A percentile compares a stretch with the other conserved stretches of the same genome.
Evolutionary conservation across 1,139 yeast species (phyloP).

Genomic region (Taphrina deformans): DNA sequence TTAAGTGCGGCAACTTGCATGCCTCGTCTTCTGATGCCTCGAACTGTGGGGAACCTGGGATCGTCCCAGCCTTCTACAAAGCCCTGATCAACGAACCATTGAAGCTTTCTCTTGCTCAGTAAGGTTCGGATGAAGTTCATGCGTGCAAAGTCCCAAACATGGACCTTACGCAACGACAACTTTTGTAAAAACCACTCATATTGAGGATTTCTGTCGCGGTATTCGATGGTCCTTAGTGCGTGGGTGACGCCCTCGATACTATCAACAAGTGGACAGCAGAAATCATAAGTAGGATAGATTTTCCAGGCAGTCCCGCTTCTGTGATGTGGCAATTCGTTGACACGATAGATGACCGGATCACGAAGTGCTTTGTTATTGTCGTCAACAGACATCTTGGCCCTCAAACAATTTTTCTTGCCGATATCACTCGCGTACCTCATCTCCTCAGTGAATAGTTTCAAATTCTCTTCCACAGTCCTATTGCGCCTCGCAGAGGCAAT

Average conservation of each 20-base stretch:
- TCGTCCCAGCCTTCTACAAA: slow-evolving; percentile 94
- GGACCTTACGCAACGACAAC: slow-evolving; percentile 79
- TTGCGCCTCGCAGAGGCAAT: slow-evolving; percentile 87
- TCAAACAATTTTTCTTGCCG: slow-evolving; percentile 82
- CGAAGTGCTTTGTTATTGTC: slow-evolving; percentile 90
- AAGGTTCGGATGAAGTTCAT: slow-evolving; percentile 93
- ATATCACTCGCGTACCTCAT: slow-evolving; percentile 90
- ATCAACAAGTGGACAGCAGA: slow-evolving; percentile 96
- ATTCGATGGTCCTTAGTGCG: slow-evolving; percentile 94
- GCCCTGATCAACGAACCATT: slow-evolving; percentile 93
- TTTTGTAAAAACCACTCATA: slow-evolving; percentile 92
- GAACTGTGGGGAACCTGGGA: slow-evolving; percentile 94
- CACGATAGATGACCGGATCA: slow-evolving; percentile 96
- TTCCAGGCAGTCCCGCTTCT: slow-evolving; percentile 92
- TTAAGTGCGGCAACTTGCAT: slow-evolving; percentile 97
- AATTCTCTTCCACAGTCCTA: slow-evolving; percentile 84
- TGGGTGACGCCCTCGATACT: slow-evolving; percentile 95
- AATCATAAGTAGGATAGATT: slow-evolving; percentile 95
- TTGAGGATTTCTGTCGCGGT: slow-evolving; percentile 96
- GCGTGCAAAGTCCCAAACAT: slow-evolving; percentile 96
- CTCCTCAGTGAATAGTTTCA: slow-evolving; percentile 71
- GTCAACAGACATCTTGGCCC: slow-evolving; percentile 91
- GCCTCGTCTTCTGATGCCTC: slow-evolving; percentile 97
- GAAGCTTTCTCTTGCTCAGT: slow-evolving; percentile 92
- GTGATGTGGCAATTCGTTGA: slow-evolving; percentile 94